Conservation (phyloP, 2,329 filamentous ascomycete genomes). For the Camillea tinctor region DNA sequence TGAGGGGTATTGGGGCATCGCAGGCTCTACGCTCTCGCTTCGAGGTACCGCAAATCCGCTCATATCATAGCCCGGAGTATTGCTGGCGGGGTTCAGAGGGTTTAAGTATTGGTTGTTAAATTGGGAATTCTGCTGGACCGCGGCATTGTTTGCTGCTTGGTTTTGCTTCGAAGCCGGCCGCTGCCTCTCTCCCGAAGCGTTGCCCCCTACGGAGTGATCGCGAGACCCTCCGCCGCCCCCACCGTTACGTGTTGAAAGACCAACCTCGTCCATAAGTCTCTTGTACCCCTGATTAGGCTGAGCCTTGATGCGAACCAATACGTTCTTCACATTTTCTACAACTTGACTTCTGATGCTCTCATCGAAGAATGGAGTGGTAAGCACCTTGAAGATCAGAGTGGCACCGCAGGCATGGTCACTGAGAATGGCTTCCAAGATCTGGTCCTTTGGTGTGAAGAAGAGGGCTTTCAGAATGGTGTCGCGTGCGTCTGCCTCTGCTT, state of each 20-base stretch:
- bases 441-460: constrained; percentile 87
- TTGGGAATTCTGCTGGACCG: constrained; percentile 36
- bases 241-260: constrained; percentile 67
- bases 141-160: constrained; percentile 31
- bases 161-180: constrained; percentile 57
- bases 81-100: constrained; percentile 42
- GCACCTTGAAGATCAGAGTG: constrained; percentile 96
- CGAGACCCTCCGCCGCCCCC: constrained; percentile 41
- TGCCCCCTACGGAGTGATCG: constrained; percentile 45
- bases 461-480: constrained; percentile 87
- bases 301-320: constrained; percentile 86
- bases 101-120: constrained; percentile 55
- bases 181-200: constrained; percentile 49
- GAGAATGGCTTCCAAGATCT: constrained; percentile 84
- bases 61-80: constrained; percentile 48
- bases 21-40: constrained; percentile 51
- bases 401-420: constrained; percentile 89
- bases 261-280: constrained; percentile 97
- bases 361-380: constrained; percentile 96
- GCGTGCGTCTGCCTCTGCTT: constrained; percentile 87
- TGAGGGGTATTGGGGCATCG: constrained; percentile 48
- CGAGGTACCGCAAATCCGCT: constrained; percentile 49
- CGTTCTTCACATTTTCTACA: constrained; percentile 86
- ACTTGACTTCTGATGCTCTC: constrained; percentile 85
- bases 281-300: constrained; percentile 96